Base-by-base conservation (phyloP, 2,329 filamentous ascomycete species). In the Pseudogymnoascus sp. region DNA sequence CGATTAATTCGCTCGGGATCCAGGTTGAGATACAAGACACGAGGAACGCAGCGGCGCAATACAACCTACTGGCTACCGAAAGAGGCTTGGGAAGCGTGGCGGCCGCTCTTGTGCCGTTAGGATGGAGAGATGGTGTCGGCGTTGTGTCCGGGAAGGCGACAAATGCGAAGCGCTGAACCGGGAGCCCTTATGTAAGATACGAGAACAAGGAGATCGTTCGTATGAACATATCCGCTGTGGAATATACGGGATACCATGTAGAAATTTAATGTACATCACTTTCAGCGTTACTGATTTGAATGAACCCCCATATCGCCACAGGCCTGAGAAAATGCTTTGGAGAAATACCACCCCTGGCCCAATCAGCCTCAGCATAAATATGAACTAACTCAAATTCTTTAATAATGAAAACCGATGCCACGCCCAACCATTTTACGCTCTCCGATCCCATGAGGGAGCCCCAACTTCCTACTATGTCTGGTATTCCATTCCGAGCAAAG, bases 51-150 rank as follows among this genome's bases (percentile, higher is more conserved):
- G 90, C 93, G 1, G 88, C 92, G 34, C 91, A 97, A 73, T 99
- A 94, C 74, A 99, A 99, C 71, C 73, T 99, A 69, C 77, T 99
- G 60, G 93, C 91, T n/a, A 97, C 91, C 16, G 94, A 99, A 77
- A 80, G 94, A 59, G 93, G 94, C 1, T 85, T 94, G 5, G 81
- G 85, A 18, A 88, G 93, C 69, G 86, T 97, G 64, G 93, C 91
- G 28, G 93, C 91, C 2, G 93, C 91, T 8, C 72, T 99, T 74
- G 83, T 97, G 73, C 92, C 92, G 0, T 81, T 94, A 60, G 91
- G 91, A 2, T 95, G 90, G 90, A 83, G 79, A 68, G 87, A 90
- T 62, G 80, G 80, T 34, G 54, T 50, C 16, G 58, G 62, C 11
- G 37, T 43, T 37, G 54, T 39, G 14, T 62, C 35, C 12, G 16